phyloP scores from a whole-genome alignment of 768 basidiomycete species.

The Galerina marginata region DNA sequence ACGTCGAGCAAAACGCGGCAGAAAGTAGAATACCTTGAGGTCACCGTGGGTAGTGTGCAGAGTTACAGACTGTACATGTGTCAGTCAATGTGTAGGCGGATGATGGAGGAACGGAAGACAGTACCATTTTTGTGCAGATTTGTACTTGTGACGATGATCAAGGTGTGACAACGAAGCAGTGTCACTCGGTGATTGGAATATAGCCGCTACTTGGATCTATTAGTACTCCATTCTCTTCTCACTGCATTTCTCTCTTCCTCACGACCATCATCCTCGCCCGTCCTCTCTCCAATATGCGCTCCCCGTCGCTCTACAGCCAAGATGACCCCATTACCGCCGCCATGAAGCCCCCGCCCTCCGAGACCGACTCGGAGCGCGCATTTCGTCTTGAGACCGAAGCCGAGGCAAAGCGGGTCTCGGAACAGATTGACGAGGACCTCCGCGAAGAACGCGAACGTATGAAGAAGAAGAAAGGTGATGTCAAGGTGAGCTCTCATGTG shows the following conservation, averaged over 20 bases:
- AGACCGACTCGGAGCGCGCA: conserved; percentile 69
- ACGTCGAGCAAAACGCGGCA: background rate
- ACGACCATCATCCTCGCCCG: conserved; percentile 39
- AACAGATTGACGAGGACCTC: conserved; percentile 83
- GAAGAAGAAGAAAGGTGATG: conserved; percentile 72
- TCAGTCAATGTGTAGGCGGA: conserved; percentile 13
- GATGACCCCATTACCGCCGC: conserved; percentile 79
- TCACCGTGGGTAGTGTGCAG: conserved; percentile 95
- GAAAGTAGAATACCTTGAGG: conserved; percentile 68
- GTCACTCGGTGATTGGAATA: conserved; percentile 22
- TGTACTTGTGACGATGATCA: conserved; percentile 28
- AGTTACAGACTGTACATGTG: conserved; percentile 78
- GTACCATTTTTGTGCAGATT: conserved; percentile 34
- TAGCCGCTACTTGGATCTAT: conserved; percentile 12
- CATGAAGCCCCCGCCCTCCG: conserved; percentile 65
- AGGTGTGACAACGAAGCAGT: conserved; percentile 21
- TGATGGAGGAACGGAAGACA: conserved; percentile 29
- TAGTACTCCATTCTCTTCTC: conserved; percentile 17
- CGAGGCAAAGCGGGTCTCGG: conserved; percentile 77
- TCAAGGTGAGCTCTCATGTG: conserved; percentile 52
- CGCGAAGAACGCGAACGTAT: conserved; percentile 69
- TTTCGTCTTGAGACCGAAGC: conserved; percentile 67
- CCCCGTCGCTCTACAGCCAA: conserved; percentile 74
- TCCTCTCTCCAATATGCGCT: conserved; percentile 52
- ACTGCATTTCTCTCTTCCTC: conserved; percentile 30